Base-by-base conservation (phyloP, 2,329 filamentous ascomycete species). In the Knoxdaviesia capensis region DNA sequence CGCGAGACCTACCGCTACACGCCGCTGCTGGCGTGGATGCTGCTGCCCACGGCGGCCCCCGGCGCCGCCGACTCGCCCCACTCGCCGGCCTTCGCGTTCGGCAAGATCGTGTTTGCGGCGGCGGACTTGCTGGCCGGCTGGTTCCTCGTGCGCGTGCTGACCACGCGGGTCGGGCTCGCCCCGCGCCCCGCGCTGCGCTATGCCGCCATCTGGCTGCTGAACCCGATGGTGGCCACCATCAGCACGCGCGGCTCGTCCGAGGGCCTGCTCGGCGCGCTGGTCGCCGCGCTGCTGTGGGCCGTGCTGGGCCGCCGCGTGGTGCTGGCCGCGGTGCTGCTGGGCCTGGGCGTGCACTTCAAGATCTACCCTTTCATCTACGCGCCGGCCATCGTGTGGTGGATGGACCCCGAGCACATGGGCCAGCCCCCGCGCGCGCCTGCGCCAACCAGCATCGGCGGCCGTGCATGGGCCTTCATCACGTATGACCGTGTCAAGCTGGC, bases 291-390 rank as follows among this genome's bases (percentile, higher is more conserved):
- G 34, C 60, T 98, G 7, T 96, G 84, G 82, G 82, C 87, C 0
- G 79, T 82, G 1, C 62, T 86, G 48, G 64, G 70, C 41, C 67
- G 66, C 41, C 64, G 65, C n/a, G 62, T 80, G 11, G 53, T 59
- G 1, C 55, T 92, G 6, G 80, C 86, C 0, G 88, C 83, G 0
- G 48, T 77, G 3, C 57, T 96, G 31, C 65, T 98, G 3, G 90
- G 90, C 0, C 60, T 94, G 31, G 75, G 75, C 1, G 87, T 96
- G 30, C 90, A 98, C 60, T 92, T 98, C 62, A 98, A 98, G 67
- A 96, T 98, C 46, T 98, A 98, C 53, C 90, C 90, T 0, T 94
- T 96, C 58, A 84, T 98, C 46, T 98, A 98, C 58, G 88, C 83
- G 2, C 74, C 78, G 0, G 77, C 80, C 3, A 77, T 90, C 36